phyloP scores from a whole-genome alignment of 129 eudicot genomes.

The Centella asiatica region DNA sequence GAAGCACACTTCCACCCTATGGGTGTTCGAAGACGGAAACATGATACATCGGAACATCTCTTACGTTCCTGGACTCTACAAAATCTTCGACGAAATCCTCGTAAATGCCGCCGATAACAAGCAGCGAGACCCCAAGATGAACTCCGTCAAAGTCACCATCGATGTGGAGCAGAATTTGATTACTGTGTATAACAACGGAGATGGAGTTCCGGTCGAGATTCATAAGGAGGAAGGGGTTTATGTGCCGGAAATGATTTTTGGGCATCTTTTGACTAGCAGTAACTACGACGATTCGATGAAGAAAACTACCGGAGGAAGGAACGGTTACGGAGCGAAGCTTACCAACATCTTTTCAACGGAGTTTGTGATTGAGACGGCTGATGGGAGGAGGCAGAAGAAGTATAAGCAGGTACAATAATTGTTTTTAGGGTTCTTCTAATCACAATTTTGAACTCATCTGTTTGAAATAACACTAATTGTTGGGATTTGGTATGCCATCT shows the following conservation, averaged over 20 bases:
- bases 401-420: constrained; percentile 61
- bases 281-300: constrained; percentile 73
- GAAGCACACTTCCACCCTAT: constrained; percentile 51
- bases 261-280: constrained; percentile 90
- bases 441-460: neutral
- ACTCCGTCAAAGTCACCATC: constrained; percentile 45
- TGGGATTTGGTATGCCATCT: neutral
- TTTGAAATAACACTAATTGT: no score
- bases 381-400: constrained; percentile 70
- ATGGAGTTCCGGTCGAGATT: constrained; percentile 83
- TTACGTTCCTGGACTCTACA: constrained; percentile 86
- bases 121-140: constrained; percentile 83
- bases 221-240: constrained; percentile 88
- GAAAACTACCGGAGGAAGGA: constrained; percentile 95
- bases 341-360: constrained; percentile 82
- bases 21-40: constrained; percentile 50
- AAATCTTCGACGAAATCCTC: constrained; percentile 83
- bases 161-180: constrained; percentile 47
- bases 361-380: constrained; percentile 84
- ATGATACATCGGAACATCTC: constrained; percentile 37
- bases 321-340: constrained; percentile 92
- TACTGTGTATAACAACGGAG: constrained; percentile 75
- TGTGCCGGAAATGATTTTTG: constrained; percentile 95
- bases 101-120: constrained; percentile 94
- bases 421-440: no score